Percentiles rank a stretch among this genome's conserved stretches.
Evolutionary conservation across 2,329 filamentous ascomycete genomes (phyloP).

Genomic region (Apiospora aurea): DNA sequence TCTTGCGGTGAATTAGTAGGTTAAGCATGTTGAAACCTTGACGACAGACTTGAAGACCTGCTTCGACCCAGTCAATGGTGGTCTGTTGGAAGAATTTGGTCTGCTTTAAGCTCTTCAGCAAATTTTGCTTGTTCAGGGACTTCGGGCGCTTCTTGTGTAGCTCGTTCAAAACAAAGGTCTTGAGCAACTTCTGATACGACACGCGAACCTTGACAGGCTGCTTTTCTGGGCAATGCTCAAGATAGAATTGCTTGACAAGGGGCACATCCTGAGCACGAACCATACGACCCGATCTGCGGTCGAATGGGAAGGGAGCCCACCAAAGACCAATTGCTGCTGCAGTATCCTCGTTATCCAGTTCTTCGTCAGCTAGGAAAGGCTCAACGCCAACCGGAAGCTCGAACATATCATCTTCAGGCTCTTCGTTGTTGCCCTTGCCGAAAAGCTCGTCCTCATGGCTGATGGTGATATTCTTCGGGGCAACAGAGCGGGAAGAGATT

Average conservation of each 20-base stretch:
- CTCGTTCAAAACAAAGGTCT: conserved; percentile 95
- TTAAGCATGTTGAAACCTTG: conserved; percentile 99
- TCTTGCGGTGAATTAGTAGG: conserved; percentile 96
- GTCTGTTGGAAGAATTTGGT: conserved; percentile 99
- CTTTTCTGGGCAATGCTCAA: conserved; percentile 87
- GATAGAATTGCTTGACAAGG: conserved; percentile 96
- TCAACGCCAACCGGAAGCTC: conserved; percentile 80
- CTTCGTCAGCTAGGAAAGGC: conserved; percentile 89
- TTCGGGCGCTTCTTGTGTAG: conserved; percentile 96
- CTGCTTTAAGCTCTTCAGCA: conserved; percentile 87
- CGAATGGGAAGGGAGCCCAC: conserved; percentile 98
- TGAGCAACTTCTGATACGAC: conserved; percentile 96
- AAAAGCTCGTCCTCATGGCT: conserved; percentile 96
- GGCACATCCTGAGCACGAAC: conserved; percentile 97
- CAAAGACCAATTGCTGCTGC: conserved; percentile 90
- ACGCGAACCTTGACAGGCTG: conserved; percentile 97
- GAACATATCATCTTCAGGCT: conserved; percentile 82
- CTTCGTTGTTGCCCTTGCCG: conserved; percentile 76
- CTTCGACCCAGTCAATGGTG: conserved; percentile 99
- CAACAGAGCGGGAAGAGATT: conserved; percentile 92
- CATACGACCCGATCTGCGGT: conserved; percentile 93
- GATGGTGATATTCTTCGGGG: conserved; percentile 89
- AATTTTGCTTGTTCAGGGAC: conserved; percentile 91
- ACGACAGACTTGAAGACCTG: conserved; percentile 95
- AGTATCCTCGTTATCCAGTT: conserved; percentile 88